Conservation (phyloP, 306 rosid species). For the Sicyos baderoa region DNA sequence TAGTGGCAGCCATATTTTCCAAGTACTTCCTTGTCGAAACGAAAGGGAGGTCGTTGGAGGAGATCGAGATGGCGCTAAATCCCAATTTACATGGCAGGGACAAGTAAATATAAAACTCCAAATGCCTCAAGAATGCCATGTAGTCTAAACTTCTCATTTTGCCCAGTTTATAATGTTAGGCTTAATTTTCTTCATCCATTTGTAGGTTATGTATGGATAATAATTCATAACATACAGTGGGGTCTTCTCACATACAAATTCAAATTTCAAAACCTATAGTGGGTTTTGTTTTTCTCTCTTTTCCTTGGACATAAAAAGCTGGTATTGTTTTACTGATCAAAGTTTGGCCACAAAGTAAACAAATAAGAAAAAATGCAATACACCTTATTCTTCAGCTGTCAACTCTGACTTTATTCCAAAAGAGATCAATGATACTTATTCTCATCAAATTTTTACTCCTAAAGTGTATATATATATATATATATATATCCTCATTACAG, state of each 20-base stretch:
- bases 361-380: not conserved
- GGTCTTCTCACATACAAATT: not conserved
- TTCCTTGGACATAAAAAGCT: not conserved
- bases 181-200: too few species aligned
- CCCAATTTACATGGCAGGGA: constrained; percentile 31
- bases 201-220: too few species aligned
- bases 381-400: constrained; percentile 17
- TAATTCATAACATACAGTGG: not conserved
- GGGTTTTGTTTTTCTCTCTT: constrained; percentile 7
- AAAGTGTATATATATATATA: too few species aligned
- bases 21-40: constrained; percentile 66
- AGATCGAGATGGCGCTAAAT: constrained; percentile 60
- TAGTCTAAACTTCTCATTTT: not conserved
- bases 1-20: constrained; percentile 62
- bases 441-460: not conserved
- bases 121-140: too few species aligned
- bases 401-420: constrained; percentile 25
- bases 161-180: too few species aligned
- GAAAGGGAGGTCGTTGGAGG: constrained; percentile 79
- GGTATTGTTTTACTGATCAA: constrained; percentile 1
- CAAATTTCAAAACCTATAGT: constrained; percentile 10
- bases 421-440: constrained; percentile 8
- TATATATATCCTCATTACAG: too few species aligned
- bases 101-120: constrained; percentile 14
- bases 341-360: not conserved